A percentile compares a stretch with the other conserved stretches of the same genome.
Conservation (phyloP, 352 stramenopile genomes). For the Phytophthora melonis region DNA sequence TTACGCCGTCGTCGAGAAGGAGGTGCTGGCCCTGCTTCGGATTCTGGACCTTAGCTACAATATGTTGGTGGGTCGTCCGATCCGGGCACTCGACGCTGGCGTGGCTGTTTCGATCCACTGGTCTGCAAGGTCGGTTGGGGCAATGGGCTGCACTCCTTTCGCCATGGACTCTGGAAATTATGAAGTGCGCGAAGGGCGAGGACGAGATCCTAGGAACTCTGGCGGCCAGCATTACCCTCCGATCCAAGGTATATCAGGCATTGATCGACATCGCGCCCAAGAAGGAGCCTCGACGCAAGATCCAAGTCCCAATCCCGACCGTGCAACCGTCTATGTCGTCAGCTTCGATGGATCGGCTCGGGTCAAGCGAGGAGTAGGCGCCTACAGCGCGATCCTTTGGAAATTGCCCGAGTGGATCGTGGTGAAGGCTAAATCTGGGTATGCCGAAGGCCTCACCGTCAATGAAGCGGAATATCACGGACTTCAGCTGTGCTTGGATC, state of each 20-base stretch:
- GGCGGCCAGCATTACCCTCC: slow-evolving; percentile 1
- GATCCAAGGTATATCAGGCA: neutral
- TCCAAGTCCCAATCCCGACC: neutral
- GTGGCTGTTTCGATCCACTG: slow-evolving; percentile 12
- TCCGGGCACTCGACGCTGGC: slow-evolving; percentile 6
- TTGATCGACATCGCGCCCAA: slow-evolving; percentile 1
- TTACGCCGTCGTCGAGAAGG: slow-evolving; percentile 15
- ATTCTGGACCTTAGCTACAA: slow-evolving; percentile 9
- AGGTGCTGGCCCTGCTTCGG: slow-evolving; percentile 2
- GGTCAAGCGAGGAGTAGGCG: slow-evolving; percentile 3
- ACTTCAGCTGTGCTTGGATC: neutral
- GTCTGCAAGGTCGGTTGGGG: neutral
- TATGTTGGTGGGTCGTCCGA: neutral
- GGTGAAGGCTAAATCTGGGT: neutral
- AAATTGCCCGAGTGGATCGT: neutral
- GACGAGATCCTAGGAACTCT: slow-evolving; percentile 2
- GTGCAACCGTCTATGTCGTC: neutral
- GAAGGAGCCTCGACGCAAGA: neutral
- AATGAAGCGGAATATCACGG: slow-evolving; percentile 13
- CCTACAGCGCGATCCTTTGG: slow-evolving; percentile 5
- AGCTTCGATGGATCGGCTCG: slow-evolving; percentile 7
- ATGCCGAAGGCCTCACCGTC: neutral
- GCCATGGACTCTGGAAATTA: neutral
- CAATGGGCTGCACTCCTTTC: slow-evolving; percentile 6
- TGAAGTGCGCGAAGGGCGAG: slow-evolving; percentile 1